These are phyloP conservation scores for Nothophaeocryptopus gaeumannii DNA, from an alignment of 2,329 filamentous ascomycete genomes.

Conservation along the genomic window DNA sequence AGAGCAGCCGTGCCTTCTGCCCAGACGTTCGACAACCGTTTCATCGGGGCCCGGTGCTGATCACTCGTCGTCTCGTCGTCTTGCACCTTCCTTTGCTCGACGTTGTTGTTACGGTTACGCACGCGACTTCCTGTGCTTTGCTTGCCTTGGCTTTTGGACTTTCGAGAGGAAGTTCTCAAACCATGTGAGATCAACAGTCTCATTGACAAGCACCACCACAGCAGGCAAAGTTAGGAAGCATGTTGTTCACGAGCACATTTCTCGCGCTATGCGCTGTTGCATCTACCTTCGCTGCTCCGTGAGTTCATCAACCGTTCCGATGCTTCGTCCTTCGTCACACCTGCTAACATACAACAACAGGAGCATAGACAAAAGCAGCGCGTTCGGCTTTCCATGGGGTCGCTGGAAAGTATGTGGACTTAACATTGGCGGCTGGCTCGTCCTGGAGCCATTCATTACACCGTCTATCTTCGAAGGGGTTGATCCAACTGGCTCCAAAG, in stretches of 20 bases:
- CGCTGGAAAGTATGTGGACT: slow-evolving; percentile 49
- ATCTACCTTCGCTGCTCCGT: slow-evolving; percentile 28
- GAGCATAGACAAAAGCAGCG: slow-evolving; percentile 17
- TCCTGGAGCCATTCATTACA: slow-evolving; percentile 53
- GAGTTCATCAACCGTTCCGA: slow-evolving; percentile 12
- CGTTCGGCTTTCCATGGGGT: slow-evolving; percentile 49
- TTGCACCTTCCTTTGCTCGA: slow-evolving; percentile 7
- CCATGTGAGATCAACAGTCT: background rate
- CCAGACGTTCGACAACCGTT: slow-evolving; percentile 10
- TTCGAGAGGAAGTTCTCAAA: no score
- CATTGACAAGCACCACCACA: background rate
- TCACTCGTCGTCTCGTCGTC: slow-evolving; percentile 7
- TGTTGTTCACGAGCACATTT: slow-evolving; percentile 27
- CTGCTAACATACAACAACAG: slow-evolving; percentile 11
- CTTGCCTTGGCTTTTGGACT: no score
- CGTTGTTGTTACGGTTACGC: background rate
- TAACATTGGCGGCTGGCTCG: slow-evolving; percentile 53
- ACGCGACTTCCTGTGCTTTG: no score
- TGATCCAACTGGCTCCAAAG: slow-evolving; percentile 12
- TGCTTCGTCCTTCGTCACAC: background rate
- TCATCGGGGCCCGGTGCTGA: slow-evolving; percentile 8
- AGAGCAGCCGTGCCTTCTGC: slow-evolving; percentile 10
- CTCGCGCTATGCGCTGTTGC: slow-evolving; percentile 28
- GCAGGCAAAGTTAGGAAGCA: slow-evolving; percentile 14
- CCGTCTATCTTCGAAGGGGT: slow-evolving; percentile 53